Conservation (phyloP, 2,329 filamentous ascomycete species). For the Fusarium lyarnte region DNA sequence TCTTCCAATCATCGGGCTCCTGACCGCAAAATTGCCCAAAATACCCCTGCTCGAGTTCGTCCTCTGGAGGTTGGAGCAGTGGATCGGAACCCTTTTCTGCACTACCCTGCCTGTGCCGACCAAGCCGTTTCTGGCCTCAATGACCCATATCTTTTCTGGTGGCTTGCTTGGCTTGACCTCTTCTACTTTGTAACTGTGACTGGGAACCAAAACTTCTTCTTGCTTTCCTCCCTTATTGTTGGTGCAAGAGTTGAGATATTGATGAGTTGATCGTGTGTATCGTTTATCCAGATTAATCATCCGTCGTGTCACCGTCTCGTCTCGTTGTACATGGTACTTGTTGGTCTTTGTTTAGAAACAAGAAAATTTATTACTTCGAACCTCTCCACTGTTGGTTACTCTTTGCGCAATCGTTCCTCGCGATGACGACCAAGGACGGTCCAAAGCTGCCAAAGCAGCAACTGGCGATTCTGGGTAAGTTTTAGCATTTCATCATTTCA, state of each 20-base stretch:
- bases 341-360: not conserved
- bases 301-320: not conserved
- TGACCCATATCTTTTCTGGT: slow-evolving; percentile 9
- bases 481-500: not conserved
- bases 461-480: slow-evolving; percentile 78
- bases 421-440: slow-evolving; percentile 43
- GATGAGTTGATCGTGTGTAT: slow-evolving; percentile 5
- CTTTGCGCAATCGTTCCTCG: slow-evolving; percentile 16
- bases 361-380: slow-evolving; percentile 9
- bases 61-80: slow-evolving; percentile 2
- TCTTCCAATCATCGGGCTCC: slow-evolving; percentile 14
- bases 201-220: slow-evolving; percentile 7
- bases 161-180: slow-evolving; percentile 11
- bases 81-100: slow-evolving; percentile 27
- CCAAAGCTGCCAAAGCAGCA: slow-evolving; percentile 80
- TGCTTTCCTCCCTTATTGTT: slow-evolving; percentile 5
- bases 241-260: not conserved
- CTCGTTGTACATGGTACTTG: not conserved
- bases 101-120: not conserved
- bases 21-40: slow-evolving; percentile 18
- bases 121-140: slow-evolving; percentile 23
- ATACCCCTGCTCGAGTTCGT: slow-evolving; percentile 11
- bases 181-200: slow-evolving; percentile 8
- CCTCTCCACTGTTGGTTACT: not conserved
- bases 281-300: not conserved